Base-by-base conservation (phyloP, 148 eudicot genomes). In the Vaccinium darrowii region DNA sequence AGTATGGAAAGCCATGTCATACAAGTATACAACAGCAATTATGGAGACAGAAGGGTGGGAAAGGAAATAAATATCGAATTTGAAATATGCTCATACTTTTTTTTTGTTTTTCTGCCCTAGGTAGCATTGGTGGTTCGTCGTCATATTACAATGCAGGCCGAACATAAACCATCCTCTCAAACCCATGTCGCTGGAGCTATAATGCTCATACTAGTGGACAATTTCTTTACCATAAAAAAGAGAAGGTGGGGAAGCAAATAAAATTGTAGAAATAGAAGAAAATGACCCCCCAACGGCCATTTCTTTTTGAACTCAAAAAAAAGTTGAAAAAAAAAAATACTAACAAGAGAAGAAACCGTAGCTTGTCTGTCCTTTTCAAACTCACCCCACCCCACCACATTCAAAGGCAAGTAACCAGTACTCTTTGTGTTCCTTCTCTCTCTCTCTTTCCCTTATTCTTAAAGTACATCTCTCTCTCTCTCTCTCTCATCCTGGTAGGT, bases 311-410 rank as follows among this genome's bases (percentile, higher is more conserved):
- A 54, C 81, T 18, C 56, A 76, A 65, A 65, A n/a, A 62, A n/a
- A 3, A 14, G 7, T 43, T 43, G 16, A 63, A 21, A 83, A 39
- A 86, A 81, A 82, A 16, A 82, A 33, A 33, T 1, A 33, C 36
- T 33, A 33, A 65, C 25, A 75, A 65, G 73, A 69, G 49, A 80
- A 83, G 84, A 21, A 80, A 52, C 47, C 49, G 82, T 84, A 83
- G 89, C 80, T 91, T 88, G 85, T 86, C 85, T 91, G 89, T 89
- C 91, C 90, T 87, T 89, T 87, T 85, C 91, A 79, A 81, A 84
- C 86, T 88, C 86, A 88, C 89, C 51, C 84, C 79, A 83, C 81
- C 72, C 67, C 74, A 43, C 47, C 47, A 0, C 87, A 86, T 88
- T 85, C 86, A 79, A 89, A 90, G 88, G 87, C 75, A 91, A 86